Evolutionary conservation across 345 rosid genomes (phyloP).

Genomic region (Passiflora organensis): DNA sequence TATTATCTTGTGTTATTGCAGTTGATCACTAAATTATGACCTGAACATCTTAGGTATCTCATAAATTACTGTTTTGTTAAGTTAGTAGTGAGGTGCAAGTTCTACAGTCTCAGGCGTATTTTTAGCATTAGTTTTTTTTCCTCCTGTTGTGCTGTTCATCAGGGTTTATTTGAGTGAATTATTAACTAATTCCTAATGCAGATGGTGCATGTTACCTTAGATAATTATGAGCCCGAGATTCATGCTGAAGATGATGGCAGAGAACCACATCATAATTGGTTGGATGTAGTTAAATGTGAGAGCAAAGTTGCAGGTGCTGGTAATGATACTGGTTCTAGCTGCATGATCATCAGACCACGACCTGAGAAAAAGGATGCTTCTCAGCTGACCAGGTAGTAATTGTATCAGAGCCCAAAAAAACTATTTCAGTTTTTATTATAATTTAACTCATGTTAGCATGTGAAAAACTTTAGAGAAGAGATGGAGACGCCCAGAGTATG

Average conservation of each 20-base stretch:
- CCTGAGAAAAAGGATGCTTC: slow-evolving; percentile 73
- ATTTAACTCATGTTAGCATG: background rate
- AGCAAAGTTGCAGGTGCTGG: slow-evolving; percentile 49
- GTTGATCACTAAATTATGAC: too few species aligned
- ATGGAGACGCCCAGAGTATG: slow-evolving; percentile 77
- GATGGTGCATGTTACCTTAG: slow-evolving; percentile 74
- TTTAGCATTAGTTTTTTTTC: background rate
- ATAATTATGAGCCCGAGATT: slow-evolving; percentile 61
- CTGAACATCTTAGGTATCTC: background rate
- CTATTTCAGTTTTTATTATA: background rate
- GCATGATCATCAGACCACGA: slow-evolving; percentile 49
- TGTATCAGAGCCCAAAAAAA: too few species aligned
- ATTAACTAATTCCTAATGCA: slow-evolving; percentile 26
- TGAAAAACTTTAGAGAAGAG: slow-evolving; percentile 60
- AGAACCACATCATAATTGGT: slow-evolving; percentile 79
- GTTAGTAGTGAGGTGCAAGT: background rate
- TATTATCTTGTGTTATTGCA: too few species aligned
- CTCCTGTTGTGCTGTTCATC: background rate
- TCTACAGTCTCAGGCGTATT: background rate
- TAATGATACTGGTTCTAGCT: slow-evolving; percentile 47
- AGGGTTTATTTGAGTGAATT: background rate
- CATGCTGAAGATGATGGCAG: slow-evolving; percentile 39
- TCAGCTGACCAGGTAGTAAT: slow-evolving; percentile 62
- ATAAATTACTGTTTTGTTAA: background rate
- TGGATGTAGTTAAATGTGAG: slow-evolving; percentile 86